Conservation (phyloP, 2,329 filamentous ascomycete species). For the Bipolaris bicolor region DNA sequence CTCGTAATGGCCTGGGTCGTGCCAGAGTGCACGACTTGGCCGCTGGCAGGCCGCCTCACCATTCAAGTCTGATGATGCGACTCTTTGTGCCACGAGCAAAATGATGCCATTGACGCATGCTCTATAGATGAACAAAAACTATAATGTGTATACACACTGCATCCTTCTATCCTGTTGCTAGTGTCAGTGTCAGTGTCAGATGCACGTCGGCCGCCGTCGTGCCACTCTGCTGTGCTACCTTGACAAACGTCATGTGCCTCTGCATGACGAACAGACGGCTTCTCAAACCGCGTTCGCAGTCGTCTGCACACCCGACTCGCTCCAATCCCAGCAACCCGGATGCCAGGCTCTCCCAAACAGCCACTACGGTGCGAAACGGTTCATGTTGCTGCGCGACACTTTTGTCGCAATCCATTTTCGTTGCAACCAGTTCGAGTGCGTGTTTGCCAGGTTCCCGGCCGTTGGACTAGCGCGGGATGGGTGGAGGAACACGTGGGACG, state of each 20-base stretch:
- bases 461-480: constrained; percentile 21
- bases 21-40: too few relatives aligned
- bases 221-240: constrained; percentile 9
- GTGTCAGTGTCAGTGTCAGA: constrained; percentile 1
- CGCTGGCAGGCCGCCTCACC: neutral
- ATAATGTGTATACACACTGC: too few relatives aligned
- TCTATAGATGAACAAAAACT: too few relatives aligned
- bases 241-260: constrained; percentile 1
- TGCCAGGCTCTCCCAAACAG: neutral
- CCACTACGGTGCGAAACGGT: neutral
- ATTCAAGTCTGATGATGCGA: constrained; percentile 17
- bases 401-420: neutral
- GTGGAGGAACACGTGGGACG: constrained; percentile 33
- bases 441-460: neutral
- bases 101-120: neutral
- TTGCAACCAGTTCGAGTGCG: constrained; percentile 3
- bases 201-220: constrained; percentile 24
- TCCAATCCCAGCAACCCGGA: neutral
- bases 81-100: constrained; percentile 10
- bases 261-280: neutral
- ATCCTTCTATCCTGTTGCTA: too few relatives aligned
- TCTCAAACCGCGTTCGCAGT: neutral
- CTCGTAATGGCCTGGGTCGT: too few relatives aligned
- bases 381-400: neutral
- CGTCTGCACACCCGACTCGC: neutral